Evolutionary conservation across 2,329 filamentous ascomycete genomes (phyloP), one percentile per base, ranked within the genome.

Genomic region (Curvularia eragrostidis): DNA sequence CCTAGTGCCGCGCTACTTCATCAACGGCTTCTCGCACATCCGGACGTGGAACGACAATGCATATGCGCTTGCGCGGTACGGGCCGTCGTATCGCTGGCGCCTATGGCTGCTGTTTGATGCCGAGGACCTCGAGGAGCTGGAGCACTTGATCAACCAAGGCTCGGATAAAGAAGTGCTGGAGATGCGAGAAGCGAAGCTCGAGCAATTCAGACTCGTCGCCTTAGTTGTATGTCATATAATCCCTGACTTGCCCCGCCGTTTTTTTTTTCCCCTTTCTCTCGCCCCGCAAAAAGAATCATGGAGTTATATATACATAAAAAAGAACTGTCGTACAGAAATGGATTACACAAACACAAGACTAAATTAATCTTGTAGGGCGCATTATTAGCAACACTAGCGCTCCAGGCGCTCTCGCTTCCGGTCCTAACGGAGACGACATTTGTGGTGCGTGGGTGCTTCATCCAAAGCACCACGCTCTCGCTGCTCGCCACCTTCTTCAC

Each of bases 71-170:
- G 13, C 43, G 12, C 59, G 66, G 19, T 69, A 59, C 28, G 65
- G 66, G 15, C 46, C 43, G 39, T 48, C 34, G 19, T 66, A 56
- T 15, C 32, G 41, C 21, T 65, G 48, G 59, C 56, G 63, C 23
- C 39, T 60, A 12, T 69, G 66, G 66, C 48, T 67, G 23, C 46
- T 67, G n/a, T 64, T 66, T n/a, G 66, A 69, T 48, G 53, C 61
- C 4, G 24, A 53, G 39, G 62, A 66, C 4, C 49, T 69, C 6
- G 65, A 69, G 36, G 41, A 41, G 30, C 19, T 67, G 32, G 66
- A 69, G 26, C 39, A 51, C 1, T 21, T 69, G 18, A 62, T 69
- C 12, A 69, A 69, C 32, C 18, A 46, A 2, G 65, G 54, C 26
- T 48, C 18, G 9, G 65, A 69, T 58, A 48, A 55, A 38, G 43